phyloP scores from a whole-genome alignment of 176 grass and related monocot genomes.

The Themeda triandra region DNA sequence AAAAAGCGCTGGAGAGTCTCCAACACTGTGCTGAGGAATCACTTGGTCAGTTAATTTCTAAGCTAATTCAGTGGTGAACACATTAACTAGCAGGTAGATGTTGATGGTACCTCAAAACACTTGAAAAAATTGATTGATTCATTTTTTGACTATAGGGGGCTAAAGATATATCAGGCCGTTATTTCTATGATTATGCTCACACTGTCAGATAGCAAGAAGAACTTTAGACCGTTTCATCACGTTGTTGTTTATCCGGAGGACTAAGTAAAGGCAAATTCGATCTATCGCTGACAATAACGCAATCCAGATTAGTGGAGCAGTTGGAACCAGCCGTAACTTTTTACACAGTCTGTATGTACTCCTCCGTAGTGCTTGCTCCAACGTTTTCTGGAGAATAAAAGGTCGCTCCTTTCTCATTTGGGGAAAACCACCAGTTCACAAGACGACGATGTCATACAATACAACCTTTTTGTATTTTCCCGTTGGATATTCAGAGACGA shows the following conservation, averaged over 20 bases:
- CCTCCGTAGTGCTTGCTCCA: slow-evolving; percentile 1
- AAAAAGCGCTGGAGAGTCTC: too few relatives aligned
- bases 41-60: neutral
- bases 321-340: slow-evolving; percentile 29
- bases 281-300: neutral
- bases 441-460: neutral
- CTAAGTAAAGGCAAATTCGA: neutral
- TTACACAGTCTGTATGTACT: neutral
- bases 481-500: neutral
- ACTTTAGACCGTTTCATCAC: slow-evolving; percentile 19
- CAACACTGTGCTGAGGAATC: neutral
- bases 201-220: neutral
- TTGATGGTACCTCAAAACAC: neutral
- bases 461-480: neutral
- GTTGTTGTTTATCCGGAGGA: neutral
- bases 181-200: neutral
- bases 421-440: neutral
- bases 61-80: neutral
- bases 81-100: neutral
- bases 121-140: neutral
- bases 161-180: neutral
- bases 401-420: neutral
- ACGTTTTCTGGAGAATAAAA: neutral
- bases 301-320: neutral
- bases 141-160: neutral